Conservation (phyloP, 2,329 filamentous ascomycete genomes). For the Pseudocercospora ulei region DNA sequence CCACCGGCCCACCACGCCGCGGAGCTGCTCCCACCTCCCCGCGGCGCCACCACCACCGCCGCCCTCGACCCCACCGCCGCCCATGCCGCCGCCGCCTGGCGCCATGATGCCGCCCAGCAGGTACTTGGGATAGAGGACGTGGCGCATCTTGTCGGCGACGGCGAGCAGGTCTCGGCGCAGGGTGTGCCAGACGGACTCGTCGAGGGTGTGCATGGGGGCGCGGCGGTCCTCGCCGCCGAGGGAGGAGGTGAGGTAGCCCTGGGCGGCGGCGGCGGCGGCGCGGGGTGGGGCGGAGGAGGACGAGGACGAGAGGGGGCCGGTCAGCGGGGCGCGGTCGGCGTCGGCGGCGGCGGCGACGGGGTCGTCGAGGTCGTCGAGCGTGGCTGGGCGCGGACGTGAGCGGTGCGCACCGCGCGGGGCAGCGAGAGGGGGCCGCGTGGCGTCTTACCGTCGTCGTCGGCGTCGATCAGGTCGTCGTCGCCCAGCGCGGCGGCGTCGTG, state of each 20-base stretch:
- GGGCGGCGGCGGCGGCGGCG: slow-evolving; percentile 53
- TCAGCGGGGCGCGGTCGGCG: slow-evolving; percentile 68
- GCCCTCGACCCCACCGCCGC: slow-evolving; percentile 48
- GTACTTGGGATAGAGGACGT: slow-evolving; percentile 93
- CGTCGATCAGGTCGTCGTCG: slow-evolving; percentile 46
- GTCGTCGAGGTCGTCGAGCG: slow-evolving; percentile 70
- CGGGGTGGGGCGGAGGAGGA: slow-evolving; percentile 74
- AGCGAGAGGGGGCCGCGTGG: not conserved
- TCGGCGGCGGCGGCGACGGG: slow-evolving; percentile 47
- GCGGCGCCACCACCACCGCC: slow-evolving; percentile 36
- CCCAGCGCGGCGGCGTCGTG: slow-evolving; percentile 42
- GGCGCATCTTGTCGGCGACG: slow-evolving; percentile 96
- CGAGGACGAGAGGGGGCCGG: slow-evolving; percentile 75
- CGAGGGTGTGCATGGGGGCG: slow-evolving; percentile 84
- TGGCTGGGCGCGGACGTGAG: slow-evolving; percentile 45
- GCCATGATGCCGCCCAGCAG: slow-evolving; percentile 61
- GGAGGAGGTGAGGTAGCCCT: slow-evolving; percentile 74
- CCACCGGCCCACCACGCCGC: slow-evolving; percentile 53
- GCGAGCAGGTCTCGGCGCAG: slow-evolving; percentile 80
- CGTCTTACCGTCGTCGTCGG: slow-evolving; percentile 45
- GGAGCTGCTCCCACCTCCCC: slow-evolving; percentile 42
- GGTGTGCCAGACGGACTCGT: slow-evolving; percentile 97
- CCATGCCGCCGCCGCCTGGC: slow-evolving; percentile 46
- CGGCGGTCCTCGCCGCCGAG: slow-evolving; percentile 89
- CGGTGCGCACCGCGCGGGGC: not conserved